Evolutionary conservation across 2,329 filamentous ascomycete genomes (phyloP), one percentile per base, ranked within the genome.

Genomic region (Monilinia laxa): DNA sequence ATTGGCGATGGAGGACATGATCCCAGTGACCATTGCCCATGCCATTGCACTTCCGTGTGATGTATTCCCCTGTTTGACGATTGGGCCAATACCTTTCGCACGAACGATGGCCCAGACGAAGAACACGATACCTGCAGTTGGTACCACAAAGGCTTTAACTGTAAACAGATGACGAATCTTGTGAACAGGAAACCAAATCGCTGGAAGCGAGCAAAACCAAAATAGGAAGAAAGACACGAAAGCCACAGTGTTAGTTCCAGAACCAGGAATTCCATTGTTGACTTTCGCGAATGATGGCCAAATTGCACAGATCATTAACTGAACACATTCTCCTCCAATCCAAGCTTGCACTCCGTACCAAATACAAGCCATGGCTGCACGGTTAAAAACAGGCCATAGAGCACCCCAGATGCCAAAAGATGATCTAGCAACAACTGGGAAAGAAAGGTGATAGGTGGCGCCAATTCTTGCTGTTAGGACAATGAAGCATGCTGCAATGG

Each of bases 331-430:
- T 35, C 90, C 90, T 72, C 93, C 93, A 70, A 96, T 96, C 81
- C 92, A 97, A 7, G 86, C 80, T 76, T 95, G 91, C 35, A 96
- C 91, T 60, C 91, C 91, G 70, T 93, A 94, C 92, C 92, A 96
- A 69, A 96, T 86, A 72, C 91, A 93, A 31, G 75, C 70, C 84
- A 96, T 93, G 9, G 87, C 91, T n/a, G 91, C 90, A 53, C 93
- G 86, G 75, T 96, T 96, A 71, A 96, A 88, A 0, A 96, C 88
- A 0, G 93, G 92, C 93, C 93, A 96, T 62, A 96, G 79, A 38
- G 88, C 89, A 1, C 93, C 93, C 90, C 91, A 97, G 66, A 96
- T 90, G 18, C 93, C 93, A 73, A 96, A 97, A 0, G 89, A 92
- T 0, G 91, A 83, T 66, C 93, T 83, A 71, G 84, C 85, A 42